Evolutionary conservation across 768 basidiomycete species (phyloP).

Genomic region (Boletus pseudo-olivaceus): DNA sequence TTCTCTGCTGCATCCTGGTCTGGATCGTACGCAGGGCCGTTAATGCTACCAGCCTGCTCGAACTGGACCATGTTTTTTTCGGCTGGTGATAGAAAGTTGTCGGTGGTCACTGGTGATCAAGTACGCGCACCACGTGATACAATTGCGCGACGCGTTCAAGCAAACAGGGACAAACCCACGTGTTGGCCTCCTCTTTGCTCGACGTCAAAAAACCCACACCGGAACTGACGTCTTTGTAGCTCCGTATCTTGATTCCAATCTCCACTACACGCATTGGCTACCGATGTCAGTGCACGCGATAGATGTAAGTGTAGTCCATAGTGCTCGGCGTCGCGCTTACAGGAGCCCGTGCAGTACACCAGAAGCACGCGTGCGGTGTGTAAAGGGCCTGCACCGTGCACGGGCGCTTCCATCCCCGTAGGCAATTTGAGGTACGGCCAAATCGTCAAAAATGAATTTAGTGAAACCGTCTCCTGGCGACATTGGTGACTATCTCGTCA

Average conservation of each 20-base stretch:
- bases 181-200: background rate
- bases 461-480: slow-evolving; percentile 69
- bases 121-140: slow-evolving; percentile 14
- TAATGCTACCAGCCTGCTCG: slow-evolving; percentile 3
- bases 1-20: slow-evolving; percentile 83
- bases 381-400: slow-evolving; percentile 60
- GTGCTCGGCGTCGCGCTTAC: background rate
- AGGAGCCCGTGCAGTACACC: slow-evolving; percentile 53
- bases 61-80: slow-evolving; percentile 17
- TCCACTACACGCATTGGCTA: background rate
- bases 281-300: slow-evolving; percentile 28
- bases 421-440: slow-evolving; percentile 67
- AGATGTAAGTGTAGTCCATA: slow-evolving; percentile 22
- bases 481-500: slow-evolving; percentile 55
- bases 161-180: slow-evolving; percentile 23
- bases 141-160: slow-evolving; percentile 22
- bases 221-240: background rate
- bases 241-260: background rate
- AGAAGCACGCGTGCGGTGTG: slow-evolving; percentile 68
- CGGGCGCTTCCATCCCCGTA: slow-evolving; percentile 46
- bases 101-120: too few relatives aligned
- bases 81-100: background rate
- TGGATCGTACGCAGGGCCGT: slow-evolving; percentile 64
- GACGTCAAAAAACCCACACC: background rate
- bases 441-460: slow-evolving; percentile 40